phyloP scores from a whole-genome alignment of 352 stramenopile species.

The Thalassiosira livingstoniorum region DNA sequence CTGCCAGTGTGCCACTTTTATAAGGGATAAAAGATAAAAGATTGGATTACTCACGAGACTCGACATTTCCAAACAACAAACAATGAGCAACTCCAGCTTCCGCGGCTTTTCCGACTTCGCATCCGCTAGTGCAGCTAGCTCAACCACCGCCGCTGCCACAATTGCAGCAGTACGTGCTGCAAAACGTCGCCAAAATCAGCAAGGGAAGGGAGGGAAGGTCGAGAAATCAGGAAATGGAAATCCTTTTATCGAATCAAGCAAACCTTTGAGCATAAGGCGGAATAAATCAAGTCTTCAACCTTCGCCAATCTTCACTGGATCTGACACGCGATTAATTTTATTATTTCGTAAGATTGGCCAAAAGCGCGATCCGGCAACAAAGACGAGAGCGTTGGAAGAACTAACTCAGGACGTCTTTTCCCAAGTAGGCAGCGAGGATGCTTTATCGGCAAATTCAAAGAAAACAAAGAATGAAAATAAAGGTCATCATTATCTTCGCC shows the following conservation, averaged over 20 bases:
- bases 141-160: constrained; percentile 37
- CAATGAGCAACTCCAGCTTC: constrained; percentile 27
- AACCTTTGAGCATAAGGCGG: neutral
- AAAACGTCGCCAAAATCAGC: constrained; percentile 24
- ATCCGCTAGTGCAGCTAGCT: constrained; percentile 11
- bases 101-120: constrained; percentile 48
- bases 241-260: neutral
- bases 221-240: neutral
- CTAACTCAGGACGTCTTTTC: constrained; percentile 56
- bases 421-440: neutral
- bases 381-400: constrained; percentile 68
- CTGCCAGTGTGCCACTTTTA: too few relatives aligned
- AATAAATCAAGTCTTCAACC: constrained; percentile 10
- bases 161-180: constrained; percentile 20
- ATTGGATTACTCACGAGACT: neutral
- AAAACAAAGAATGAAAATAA: neutral
- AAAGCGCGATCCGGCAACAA: constrained; percentile 77
- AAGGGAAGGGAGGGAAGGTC: neutral
- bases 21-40: neutral
- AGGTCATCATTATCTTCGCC: constrained; percentile 38
- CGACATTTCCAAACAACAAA: constrained; percentile 1
- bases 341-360: constrained; percentile 75
- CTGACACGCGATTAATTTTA: constrained; percentile 49
- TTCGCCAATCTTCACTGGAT: constrained; percentile 74
- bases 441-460: neutral